A percentile compares a stretch with the other conserved stretches of the same genome.
phyloP scores from a whole-genome alignment of 495 filamentous ascomycete species.

The Aspergillus nanangensis region DNA sequence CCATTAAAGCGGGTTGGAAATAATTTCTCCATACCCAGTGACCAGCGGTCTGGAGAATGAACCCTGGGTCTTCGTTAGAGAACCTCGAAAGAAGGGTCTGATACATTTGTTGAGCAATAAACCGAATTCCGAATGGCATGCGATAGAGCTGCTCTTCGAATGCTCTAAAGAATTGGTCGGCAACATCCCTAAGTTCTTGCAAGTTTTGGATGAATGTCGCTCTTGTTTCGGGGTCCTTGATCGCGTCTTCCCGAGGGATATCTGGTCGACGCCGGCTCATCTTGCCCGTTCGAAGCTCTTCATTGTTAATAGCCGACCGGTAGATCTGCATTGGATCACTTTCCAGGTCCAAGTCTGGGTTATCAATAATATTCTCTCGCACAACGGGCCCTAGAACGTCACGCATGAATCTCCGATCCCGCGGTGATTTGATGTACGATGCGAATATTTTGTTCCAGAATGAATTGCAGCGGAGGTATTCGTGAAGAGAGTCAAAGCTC shows the following conservation, averaged over 20 bases:
- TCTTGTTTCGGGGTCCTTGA: slow-evolving; percentile 87
- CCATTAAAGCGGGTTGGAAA: slow-evolving; percentile 78
- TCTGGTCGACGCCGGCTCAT: slow-evolving; percentile 73
- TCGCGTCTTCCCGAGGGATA: slow-evolving; percentile 84
- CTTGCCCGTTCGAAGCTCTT: slow-evolving; percentile 87
- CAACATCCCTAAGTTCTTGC: slow-evolving; percentile 87
- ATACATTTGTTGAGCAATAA: slow-evolving; percentile 82
- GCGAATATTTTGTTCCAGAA: slow-evolving; percentile 87
- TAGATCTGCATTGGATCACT: slow-evolving; percentile 99
- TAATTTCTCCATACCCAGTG: slow-evolving; percentile 94
- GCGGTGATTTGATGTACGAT: slow-evolving; percentile 86
- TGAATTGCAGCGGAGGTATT: slow-evolving; percentile 84
- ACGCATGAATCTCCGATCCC: slow-evolving; percentile 86
- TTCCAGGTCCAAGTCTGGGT: slow-evolving; percentile 85
- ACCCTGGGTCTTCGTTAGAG: slow-evolving; percentile 69
- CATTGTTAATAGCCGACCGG: slow-evolving; percentile 88
- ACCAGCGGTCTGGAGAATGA: slow-evolving; percentile 76
- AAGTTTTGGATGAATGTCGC: slow-evolving; percentile 89
- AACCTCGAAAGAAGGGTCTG: slow-evolving; percentile 71
- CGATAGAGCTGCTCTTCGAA: slow-evolving; percentile 78
- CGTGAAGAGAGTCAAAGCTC: slow-evolving; percentile 64
- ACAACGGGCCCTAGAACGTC: slow-evolving; percentile 80
- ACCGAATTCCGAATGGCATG: slow-evolving; percentile 92
- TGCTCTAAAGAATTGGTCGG: slow-evolving; percentile 76
- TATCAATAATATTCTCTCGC: slow-evolving; percentile 84